Evolutionary conservation across 2,329 filamentous ascomycete species (phyloP).

Genomic region (Botrytis deweyae): DNA sequence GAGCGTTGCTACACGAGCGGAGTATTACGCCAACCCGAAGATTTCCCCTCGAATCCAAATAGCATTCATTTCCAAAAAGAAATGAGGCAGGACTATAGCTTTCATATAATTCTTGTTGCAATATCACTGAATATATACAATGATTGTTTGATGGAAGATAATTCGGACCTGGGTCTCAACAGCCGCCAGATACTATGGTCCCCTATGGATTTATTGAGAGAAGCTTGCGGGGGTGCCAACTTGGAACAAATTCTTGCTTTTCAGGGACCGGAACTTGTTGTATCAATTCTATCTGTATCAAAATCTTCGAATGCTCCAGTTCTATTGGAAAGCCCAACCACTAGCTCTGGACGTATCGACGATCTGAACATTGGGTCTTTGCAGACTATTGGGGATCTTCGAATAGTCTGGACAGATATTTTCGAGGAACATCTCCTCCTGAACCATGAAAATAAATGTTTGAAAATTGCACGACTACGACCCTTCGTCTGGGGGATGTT

Average conservation of each 20-base stretch:
- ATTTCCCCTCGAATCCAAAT: not conserved
- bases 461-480: not conserved
- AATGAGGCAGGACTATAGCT: not conserved
- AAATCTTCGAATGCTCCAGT: not conserved
- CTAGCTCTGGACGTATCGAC: not conserved
- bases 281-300: not conserved
- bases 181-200: not conserved
- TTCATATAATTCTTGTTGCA: not conserved
- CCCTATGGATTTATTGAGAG: not conserved
- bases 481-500: not conserved
- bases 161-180: not conserved
- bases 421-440: conserved; percentile 2
- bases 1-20: not conserved
- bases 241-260: conserved; percentile 11
- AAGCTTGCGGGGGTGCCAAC: not conserved
- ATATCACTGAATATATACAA: not conserved
- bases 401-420: conserved; percentile 5
- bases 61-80: not conserved
- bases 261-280: not conserved
- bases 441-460: not conserved
- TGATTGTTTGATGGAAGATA: not conserved
- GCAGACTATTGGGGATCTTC: not conserved
- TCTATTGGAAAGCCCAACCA: not conserved
- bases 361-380: not conserved
- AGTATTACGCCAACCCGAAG: not conserved